phyloP scores from a whole-genome alignment of 331 rosid species.

The Malus hybrid region DNA sequence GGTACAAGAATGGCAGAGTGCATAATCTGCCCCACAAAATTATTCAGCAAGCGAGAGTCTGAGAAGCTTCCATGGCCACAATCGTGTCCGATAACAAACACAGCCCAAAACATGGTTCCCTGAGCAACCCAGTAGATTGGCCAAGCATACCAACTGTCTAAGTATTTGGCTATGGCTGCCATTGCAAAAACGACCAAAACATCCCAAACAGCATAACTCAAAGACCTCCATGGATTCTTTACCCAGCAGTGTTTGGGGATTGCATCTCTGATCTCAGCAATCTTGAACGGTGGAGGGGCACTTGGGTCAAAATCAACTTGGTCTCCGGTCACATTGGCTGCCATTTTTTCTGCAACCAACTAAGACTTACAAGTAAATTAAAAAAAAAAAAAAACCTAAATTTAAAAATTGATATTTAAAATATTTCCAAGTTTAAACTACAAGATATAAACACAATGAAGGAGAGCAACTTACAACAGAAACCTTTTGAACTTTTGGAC shows the following conservation, averaged over 20 bases:
- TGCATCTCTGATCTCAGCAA: conserved; percentile 65
- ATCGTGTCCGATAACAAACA: conserved; percentile 51
- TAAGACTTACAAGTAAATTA: neutral
- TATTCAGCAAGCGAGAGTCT: conserved; percentile 12
- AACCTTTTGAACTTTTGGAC: neutral
- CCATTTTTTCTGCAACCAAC: neutral
- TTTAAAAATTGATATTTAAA: neutral
- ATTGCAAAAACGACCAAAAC: conserved; percentile 28
- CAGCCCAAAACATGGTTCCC: conserved; percentile 93
- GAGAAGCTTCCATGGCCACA: conserved; percentile 21
- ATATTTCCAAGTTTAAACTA: neutral
- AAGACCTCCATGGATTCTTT: conserved; percentile 61
- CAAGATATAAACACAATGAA: neutral
- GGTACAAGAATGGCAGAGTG: conserved; percentile 31
- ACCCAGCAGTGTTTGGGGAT: conserved; percentile 88
- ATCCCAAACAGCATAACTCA: conserved; percentile 58
- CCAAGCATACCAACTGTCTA: conserved; percentile 46
- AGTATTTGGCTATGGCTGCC: conserved; percentile 23
- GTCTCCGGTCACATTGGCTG: neutral
- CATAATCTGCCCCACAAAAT: conserved; percentile 14
- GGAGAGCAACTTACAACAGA: neutral
- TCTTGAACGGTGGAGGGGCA: conserved; percentile 74
- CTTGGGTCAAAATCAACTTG: conserved; percentile 48
- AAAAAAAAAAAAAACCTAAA: neutral
- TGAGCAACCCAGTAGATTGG: conserved; percentile 68